phyloP scores from a whole-genome alignment of 495 filamentous ascomycete genomes.

The Symbiotaphrina buchneri region DNA sequence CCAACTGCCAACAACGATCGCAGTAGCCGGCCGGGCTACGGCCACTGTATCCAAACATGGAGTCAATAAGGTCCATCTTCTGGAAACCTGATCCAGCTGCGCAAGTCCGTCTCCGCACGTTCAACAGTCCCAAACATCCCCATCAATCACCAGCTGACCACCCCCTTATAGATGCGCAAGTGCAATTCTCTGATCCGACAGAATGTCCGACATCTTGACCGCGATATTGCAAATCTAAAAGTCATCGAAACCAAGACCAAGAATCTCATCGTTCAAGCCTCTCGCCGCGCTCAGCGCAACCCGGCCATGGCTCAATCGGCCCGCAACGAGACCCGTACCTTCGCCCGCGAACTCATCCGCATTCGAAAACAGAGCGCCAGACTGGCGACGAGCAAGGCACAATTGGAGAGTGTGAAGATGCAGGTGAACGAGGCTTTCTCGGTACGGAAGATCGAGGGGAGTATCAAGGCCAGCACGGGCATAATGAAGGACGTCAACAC shows the following conservation, averaged over 20 bases:
- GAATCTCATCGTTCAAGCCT: slow-evolving; percentile 56
- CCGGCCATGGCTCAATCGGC: slow-evolving; percentile 55
- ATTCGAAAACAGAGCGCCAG: slow-evolving; percentile 52
- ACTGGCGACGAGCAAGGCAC: slow-evolving; percentile 67
- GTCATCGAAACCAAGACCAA: slow-evolving; percentile 65
- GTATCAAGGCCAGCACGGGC: slow-evolving; percentile 60
- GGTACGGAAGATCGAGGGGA: slow-evolving; percentile 89
- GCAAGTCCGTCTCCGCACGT: slow-evolving; percentile 32
- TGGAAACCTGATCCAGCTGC: slow-evolving; percentile 80
- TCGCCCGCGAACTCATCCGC: slow-evolving; percentile 71
- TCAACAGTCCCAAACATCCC: neutral
- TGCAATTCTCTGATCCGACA: slow-evolving; percentile 77
- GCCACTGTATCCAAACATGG: slow-evolving; percentile 54
- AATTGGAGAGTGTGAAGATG: slow-evolving; percentile 87
- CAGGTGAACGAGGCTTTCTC: slow-evolving; percentile 95
- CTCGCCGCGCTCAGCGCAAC: slow-evolving; percentile 56
- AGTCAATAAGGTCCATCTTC: slow-evolving; percentile 68
- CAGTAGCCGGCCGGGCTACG: too few species aligned
- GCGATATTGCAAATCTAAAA: slow-evolving; percentile 62
- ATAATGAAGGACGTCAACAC: slow-evolving; percentile 96
- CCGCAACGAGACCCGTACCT: slow-evolving; percentile 53
- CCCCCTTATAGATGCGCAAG: slow-evolving; percentile 54
- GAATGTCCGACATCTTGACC: slow-evolving; percentile 88
- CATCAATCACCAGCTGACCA: slow-evolving; percentile 2
- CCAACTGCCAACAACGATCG: too few species aligned